Evolutionary conservation across 345 rosid genomes (phyloP).

Genomic region (Eucalyptus melliodora): DNA sequence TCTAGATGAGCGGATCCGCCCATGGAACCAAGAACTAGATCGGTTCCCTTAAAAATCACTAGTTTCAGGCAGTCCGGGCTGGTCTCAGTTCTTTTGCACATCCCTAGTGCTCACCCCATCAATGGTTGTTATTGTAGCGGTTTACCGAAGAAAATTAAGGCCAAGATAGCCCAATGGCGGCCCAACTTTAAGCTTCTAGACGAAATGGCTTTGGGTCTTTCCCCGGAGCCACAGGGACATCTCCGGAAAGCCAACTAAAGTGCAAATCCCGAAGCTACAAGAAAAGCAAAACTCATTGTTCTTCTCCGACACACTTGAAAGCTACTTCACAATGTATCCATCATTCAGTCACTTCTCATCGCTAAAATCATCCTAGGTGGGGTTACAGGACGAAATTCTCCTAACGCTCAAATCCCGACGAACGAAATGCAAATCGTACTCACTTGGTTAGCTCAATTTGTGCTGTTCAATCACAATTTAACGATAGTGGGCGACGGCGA

Average conservation of each 20-base stretch:
- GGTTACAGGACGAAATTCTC: not conserved
- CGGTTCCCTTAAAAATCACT: no score
- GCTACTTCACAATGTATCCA: not conserved
- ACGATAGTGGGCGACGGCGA: no score
- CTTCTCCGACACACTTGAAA: not conserved
- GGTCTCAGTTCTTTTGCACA: no score
- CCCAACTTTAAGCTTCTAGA: not conserved
- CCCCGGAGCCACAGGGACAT: not conserved
- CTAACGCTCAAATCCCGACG: not conserved
- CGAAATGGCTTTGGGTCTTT: not conserved
- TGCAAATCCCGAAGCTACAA: not conserved
- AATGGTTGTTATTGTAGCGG: not conserved
- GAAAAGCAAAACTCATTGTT: not conserved
- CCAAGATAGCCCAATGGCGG: not conserved
- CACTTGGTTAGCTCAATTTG: not conserved
- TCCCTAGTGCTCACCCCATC: not conserved
- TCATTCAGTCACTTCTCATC: not conserved
- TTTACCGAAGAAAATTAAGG: not conserved
- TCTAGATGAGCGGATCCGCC: no score
- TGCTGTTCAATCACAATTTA: not conserved
- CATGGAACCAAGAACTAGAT: no score
- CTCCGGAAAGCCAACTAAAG: not conserved
- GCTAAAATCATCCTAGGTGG: not conserved
- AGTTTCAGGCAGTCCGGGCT: rapidly evolving
- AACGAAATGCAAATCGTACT: not conserved